These are phyloP conservation scores for Cucurbita maxima DNA, from an alignment of 306 rosid genomes.

Conservation along the genomic window DNA sequence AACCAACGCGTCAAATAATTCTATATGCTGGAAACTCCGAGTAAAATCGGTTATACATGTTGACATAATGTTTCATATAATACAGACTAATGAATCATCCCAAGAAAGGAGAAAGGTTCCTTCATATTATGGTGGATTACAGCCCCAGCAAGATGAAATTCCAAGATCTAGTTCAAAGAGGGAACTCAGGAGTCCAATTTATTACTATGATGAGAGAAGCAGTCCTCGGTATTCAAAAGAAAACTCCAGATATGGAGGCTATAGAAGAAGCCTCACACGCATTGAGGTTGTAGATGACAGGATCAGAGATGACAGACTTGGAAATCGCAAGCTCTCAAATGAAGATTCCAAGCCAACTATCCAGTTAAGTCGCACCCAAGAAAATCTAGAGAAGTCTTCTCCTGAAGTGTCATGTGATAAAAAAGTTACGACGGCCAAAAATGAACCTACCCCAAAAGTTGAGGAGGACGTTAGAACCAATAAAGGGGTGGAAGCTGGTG, in stretches of 20 bases:
- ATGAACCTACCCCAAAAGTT: slow-evolving; percentile 16
- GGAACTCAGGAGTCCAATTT: slow-evolving; percentile 22
- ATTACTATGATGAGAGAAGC: slow-evolving; percentile 48
- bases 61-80: slow-evolving; percentile 5
- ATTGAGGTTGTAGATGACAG: slow-evolving; percentile 84
- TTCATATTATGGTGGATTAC: slow-evolving; percentile 21
- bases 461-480: slow-evolving; percentile 18
- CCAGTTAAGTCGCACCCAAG: slow-evolving; percentile 15
- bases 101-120: slow-evolving; percentile 21
- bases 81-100: slow-evolving; percentile 36
- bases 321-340: slow-evolving; percentile 19
- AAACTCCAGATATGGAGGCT: slow-evolving; percentile 26
- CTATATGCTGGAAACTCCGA: background rate
- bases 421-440: slow-evolving; percentile 15
- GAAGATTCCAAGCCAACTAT: slow-evolving; percentile 26
- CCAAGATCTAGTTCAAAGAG: slow-evolving; percentile 26
- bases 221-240: slow-evolving; percentile 43
- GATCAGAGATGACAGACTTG: slow-evolving; percentile 34
- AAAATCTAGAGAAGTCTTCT: slow-evolving; percentile 12
- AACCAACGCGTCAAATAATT: background rate
- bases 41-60: background rate
- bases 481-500: slow-evolving; percentile 10
- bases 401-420: slow-evolving; percentile 10
- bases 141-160: slow-evolving; percentile 17
- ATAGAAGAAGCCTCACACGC: slow-evolving; percentile 26